These are phyloP conservation scores for Talaromyces sp. DNA, from an alignment of 2,329 filamentous ascomycete species.

Conservation along the genomic window DNA sequence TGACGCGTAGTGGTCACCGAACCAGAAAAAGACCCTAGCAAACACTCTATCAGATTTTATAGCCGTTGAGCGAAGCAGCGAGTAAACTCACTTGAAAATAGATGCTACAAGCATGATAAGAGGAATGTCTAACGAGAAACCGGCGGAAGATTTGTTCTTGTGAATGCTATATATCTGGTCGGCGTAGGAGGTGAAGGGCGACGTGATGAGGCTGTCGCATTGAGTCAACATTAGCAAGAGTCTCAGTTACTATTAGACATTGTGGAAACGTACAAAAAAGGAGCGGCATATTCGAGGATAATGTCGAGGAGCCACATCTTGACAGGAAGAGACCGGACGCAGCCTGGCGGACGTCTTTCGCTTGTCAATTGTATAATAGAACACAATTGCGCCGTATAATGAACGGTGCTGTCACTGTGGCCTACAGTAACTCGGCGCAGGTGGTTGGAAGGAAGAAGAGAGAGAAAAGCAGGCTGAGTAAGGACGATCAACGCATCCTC, in stretches of 20 bases:
- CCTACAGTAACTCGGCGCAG: background rate
- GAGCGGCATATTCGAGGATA: constrained; percentile 42
- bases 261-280: constrained; percentile 38
- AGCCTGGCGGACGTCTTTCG: background rate
- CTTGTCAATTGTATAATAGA: background rate
- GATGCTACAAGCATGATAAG: constrained; percentile 62
- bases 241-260: constrained; percentile 1
- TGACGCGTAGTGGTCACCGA: constrained; percentile 54
- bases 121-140: constrained; percentile 62
- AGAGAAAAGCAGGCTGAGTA: background rate
- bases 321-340: background rate
- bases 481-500: background rate
- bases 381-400: background rate
- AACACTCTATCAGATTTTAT: background rate
- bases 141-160: constrained; percentile 52
- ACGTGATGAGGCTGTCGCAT: constrained; percentile 49
- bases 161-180: constrained; percentile 63
- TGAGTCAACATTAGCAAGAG: constrained; percentile 1
- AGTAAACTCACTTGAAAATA: constrained; percentile 50
- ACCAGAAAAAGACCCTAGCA: constrained; percentile 58
- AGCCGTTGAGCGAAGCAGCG: background rate
- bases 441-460: background rate
- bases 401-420: background rate
- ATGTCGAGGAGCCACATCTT: constrained; percentile 35
- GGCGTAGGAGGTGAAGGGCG: constrained; percentile 59